Base-by-base conservation (phyloP, 2,329 filamentous ascomycete species). In the Xylaria polymorpha region DNA sequence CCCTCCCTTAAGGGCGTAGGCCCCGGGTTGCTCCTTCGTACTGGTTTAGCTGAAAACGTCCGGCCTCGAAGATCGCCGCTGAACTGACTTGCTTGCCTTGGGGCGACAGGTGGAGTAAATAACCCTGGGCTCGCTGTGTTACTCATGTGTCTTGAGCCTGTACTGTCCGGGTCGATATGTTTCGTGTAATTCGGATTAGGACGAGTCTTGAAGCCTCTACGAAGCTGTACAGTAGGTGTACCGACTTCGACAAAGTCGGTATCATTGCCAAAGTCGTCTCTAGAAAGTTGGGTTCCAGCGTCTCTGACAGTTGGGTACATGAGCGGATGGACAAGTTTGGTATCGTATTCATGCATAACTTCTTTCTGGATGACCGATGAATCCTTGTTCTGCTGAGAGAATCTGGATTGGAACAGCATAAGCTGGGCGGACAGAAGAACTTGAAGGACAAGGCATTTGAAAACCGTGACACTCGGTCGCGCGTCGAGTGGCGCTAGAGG, bases 341-440 rank as follows among this genome's bases (percentile, higher is more conserved):
- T 93, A 78, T 98, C 94, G 78, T 99, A 99, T 81, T 99, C 96
- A 78, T 94, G 91, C 81, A 98, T 86, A 5, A 98, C 95, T 80
- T 98, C 93, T 74, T 92, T 94, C 74, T 97, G 94, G 67, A 99
- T 92, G 56, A 98, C 86, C 1, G 90, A 86, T 1, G 88, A 89
- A 79, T 99, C 96, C 78, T 94, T 97, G 69, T 88, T 89, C 79
- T 98, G 94, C 78, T 95, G 94, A 3, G 88, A 86, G 80, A 95
- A 98, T 41, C 86, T 89, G 1, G 86, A 87, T 69, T 92, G 90
- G 59, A 98, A 83, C 37, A 93, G 84, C 61, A 90, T 86, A 72
- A 98, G 86, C 79, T 98, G 93, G 1, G 86, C 83, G 0, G 94
- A 94, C 15, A 99, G 83, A 1, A 97, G 84, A 18, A 85, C 78